Evolutionary conservation across 345 rosid genomes (phyloP).

Genomic region (Gossypium stocksii): DNA sequence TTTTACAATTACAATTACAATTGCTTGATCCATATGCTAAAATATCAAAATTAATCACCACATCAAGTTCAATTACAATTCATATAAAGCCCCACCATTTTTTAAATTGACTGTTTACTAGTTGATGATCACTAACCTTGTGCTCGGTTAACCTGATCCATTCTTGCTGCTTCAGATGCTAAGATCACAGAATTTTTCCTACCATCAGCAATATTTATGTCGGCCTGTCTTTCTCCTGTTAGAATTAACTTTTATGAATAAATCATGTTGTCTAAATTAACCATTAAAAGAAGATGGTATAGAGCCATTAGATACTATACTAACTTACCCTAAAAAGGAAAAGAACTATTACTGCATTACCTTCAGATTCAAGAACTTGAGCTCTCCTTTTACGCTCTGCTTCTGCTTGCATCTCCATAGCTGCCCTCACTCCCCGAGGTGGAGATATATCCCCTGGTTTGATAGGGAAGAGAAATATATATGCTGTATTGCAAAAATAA

Average conservation of each 20-base stretch:
- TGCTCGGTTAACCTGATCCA: slow-evolving; percentile 46
- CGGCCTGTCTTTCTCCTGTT: slow-evolving; percentile 59
- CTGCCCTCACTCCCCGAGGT: slow-evolving; percentile 80
- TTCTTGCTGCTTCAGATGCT: slow-evolving; percentile 65
- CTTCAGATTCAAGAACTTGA: slow-evolving; percentile 89
- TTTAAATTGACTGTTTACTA: background rate
- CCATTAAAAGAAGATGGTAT: background rate
- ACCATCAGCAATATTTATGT: slow-evolving; percentile 87
- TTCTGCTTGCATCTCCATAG: slow-evolving; percentile 99
- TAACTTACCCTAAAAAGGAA: slow-evolving; percentile 1
- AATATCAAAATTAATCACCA: background rate
- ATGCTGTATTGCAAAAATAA: background rate
- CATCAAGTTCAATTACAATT: background rate
- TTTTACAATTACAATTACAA: background rate
- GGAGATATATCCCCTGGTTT: slow-evolving; percentile 94
- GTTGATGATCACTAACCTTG: slow-evolving; percentile 1
- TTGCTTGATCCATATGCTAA: background rate
- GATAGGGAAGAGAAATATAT: background rate
- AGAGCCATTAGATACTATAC: background rate
- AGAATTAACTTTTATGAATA: slow-evolving; percentile 3
- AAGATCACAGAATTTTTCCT: slow-evolving; percentile 63
- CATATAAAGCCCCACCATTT: background rate
- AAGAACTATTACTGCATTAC: slow-evolving; percentile 19
- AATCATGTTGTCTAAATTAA: background rate
- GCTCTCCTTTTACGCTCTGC: slow-evolving; percentile 96